Conservation (phyloP, 1,284 basidiomycete species). For the Pseudozyma thailandica region DNA sequence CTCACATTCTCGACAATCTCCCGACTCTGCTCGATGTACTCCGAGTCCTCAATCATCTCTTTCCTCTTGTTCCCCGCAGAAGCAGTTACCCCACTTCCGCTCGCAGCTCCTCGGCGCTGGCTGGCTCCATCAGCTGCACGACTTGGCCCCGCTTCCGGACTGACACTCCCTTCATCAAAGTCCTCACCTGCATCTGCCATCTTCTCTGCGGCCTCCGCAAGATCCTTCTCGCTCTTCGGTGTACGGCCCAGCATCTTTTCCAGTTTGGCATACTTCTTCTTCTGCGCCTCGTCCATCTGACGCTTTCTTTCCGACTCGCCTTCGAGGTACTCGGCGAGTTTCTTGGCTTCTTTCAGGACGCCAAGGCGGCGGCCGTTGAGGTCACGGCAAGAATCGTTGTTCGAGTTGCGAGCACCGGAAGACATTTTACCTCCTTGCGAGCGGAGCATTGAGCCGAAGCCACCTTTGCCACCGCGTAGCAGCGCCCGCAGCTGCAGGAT, state of each 20-base stretch:
- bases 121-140: background rate
- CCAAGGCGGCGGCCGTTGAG: conserved; percentile 87
- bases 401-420: conserved; percentile 72
- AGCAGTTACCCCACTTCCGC: background rate
- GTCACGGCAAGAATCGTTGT: conserved; percentile 95
- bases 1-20: conserved; percentile 93
- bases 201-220: conserved; percentile 64
- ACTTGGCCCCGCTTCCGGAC: conserved; percentile 24
- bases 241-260: conserved; percentile 70
- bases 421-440: conserved; percentile 98
- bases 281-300: conserved; percentile 74
- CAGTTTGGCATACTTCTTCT: conserved; percentile 84
- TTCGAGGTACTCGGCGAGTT: conserved; percentile 88
- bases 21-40: conserved; percentile 89
- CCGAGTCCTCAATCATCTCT: conserved; percentile 84
- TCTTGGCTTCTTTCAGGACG: conserved; percentile 96
- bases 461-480: conserved; percentile 88
- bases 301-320: conserved; percentile 83
- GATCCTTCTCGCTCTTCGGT: conserved; percentile 60
- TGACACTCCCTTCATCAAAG: conserved; percentile 46
- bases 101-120: conserved; percentile 3
- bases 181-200: conserved; percentile 60
- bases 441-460: conserved; percentile 94
- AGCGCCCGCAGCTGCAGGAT: conserved; percentile 48
- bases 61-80: conserved; percentile 78